These are phyloP conservation scores for Climacium dendroides DNA, from an alignment of 225 moss, liverwort and hornwort species.

Conservation along the genomic window DNA sequence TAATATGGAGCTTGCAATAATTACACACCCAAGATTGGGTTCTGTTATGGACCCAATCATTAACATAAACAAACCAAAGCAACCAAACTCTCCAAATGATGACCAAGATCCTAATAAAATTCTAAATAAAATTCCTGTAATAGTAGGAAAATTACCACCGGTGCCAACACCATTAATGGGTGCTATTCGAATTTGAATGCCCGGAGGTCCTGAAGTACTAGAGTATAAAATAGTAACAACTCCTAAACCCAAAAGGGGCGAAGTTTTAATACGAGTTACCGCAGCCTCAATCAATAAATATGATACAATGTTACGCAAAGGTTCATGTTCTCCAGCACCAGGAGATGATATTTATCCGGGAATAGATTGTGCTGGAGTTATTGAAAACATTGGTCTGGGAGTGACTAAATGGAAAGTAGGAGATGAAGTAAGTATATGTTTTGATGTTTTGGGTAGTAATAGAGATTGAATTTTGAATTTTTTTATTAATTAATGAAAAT, in stretches of 20 bases:
- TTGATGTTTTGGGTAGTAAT: neutral
- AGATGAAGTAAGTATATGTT: conserved; percentile 7
- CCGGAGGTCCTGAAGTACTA: conserved; percentile 29
- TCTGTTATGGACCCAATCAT: neutral
- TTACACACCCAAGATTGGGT: neutral
- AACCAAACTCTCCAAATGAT: neutral
- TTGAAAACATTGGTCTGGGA: conserved; percentile 1
- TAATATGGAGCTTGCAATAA: neutral
- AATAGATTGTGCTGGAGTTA: conserved; percentile 15
- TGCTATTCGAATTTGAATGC: conserved; percentile 18
- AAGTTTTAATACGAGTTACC: conserved; percentile 10
- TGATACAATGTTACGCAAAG: conserved; percentile 20
- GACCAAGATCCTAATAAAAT: neutral
- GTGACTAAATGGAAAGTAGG: conserved; percentile 20
- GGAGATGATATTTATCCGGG: conserved; percentile 11
- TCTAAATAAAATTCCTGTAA: neutral
- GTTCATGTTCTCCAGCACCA: neutral
- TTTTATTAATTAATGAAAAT: too few relatives aligned
- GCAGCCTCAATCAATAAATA: conserved; percentile 16
- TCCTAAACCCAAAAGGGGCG: neutral
- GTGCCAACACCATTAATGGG: neutral
- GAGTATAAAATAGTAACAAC: neutral
- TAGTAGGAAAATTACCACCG: neutral
- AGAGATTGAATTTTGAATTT: neutral
- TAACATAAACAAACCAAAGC: neutral